Evolutionary conservation across 2,329 filamentous ascomycete genomes (phyloP), one percentile per base, ranked within the genome.

Genomic region (Colletotrichum coccodes): DNA sequence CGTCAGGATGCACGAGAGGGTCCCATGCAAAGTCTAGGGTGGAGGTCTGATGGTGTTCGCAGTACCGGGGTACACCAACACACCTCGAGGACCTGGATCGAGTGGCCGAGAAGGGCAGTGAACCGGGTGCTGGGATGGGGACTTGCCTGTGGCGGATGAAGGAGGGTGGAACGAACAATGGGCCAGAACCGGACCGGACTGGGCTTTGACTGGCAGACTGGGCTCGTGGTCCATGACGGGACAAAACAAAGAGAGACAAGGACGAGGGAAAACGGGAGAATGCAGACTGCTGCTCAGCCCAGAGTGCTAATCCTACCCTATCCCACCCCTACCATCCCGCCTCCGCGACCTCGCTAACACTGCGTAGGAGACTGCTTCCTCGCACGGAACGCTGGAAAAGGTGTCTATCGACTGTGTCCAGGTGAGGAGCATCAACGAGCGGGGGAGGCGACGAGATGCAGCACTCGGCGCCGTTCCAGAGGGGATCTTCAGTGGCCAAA

Each of bases 21-120:
- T 42, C 64, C 64, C 64, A 58, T 57, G 60, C 64, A 64, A 64
- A 12, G 57, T 47, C 63, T 49, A 57, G 67, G 57, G 18, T 44
- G 58, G 47, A 23, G 56, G n/a, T n/a, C n/a, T n/a, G n/a, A n/a
- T n/a, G n/a, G n/a, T n/a, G n/a, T n/a, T n/a, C n/a, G n/a, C n/a
- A n/a, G 30, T 21, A 23, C 6, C 18, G 32, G 30, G 44, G 44
- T 12, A 53, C 49, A 36, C 32, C 46, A 49, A 30, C 26, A 9
- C 46, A 16, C 12, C 36, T 16, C 16, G 36, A 14, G 36, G 8
- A 38, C 5, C 23, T n/a, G n/a, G n/a, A n/a, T n/a, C n/a, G n/a
- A n/a, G n/a, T n/a, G n/a, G n/a, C n/a, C n/a, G n/a, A n/a, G n/a
- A n/a, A n/a, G n/a, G 44, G 26, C n/a, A n/a, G 44, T n/a, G 47